Base-by-base conservation (phyloP, 768 basidiomycete genomes). In the Boletus sensibilis region DNA sequence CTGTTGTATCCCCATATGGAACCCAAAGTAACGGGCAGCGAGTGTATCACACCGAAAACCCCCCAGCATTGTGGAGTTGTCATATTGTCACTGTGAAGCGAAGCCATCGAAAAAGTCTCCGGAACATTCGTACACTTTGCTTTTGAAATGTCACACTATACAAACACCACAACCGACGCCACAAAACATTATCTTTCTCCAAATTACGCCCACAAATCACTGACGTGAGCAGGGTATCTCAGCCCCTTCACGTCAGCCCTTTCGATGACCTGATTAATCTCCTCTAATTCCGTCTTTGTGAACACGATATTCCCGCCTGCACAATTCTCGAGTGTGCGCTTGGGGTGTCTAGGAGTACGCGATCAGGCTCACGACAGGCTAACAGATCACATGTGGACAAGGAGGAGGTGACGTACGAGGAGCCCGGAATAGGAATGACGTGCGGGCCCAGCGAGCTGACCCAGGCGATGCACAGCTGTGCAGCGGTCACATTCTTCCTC, bases 341-440 rank as follows among this genome's bases (percentile, higher is more conserved):
- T 65, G 20, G 68, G 63, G 16, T 74, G 65, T 33, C 71, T 75
- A 40, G 3, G 11, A 8, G 4, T 9, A 14, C 2, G 5, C 18
- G 4, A 21, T 56, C 46, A 50, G 54, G 34, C 14, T 20, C 37
- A 14, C 3, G 12, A 20, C 45, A 23, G 31, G 49, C 70, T 18
- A 18, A 37, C 14, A 10, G 16, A 42, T 37, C 27, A 38, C 40
- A 79, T 66, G 5, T 69, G 23, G 20, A 38, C 8, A 7, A 16
- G 13, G 31, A n/a, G 9, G 41, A 42, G 14, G 23, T 2, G 2
- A 39, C 73, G 52, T 62, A 76, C 75, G 74, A 76, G 10, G 76
- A 78, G 16, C 82, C 82, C 9, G 80, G 80, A 38, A 83, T 73
- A 1, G 82, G 81, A 52, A 84, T 77, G 40, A 80, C 75, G 62